Evolutionary conservation across 108 stramenopile genomes (phyloP), one percentile per base, ranked within the genome.

Genomic region (Skeletonema grethae): DNA sequence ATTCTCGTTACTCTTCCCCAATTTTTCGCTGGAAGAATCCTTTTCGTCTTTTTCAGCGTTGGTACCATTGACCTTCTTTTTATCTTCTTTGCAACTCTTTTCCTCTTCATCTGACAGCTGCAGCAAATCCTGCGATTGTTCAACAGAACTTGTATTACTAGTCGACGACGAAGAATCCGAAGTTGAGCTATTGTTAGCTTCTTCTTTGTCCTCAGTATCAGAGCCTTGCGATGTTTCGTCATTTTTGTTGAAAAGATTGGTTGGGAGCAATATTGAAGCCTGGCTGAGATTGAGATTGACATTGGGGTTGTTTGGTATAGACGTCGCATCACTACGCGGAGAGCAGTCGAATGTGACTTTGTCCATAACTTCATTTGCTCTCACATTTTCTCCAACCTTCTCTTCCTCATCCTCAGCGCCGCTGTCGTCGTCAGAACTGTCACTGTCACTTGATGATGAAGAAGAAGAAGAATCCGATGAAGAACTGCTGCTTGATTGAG

Each of bases 1-100:
- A 15, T 13, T n/a, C 3, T 43, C 41, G 5, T 43, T 10, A 43
- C 15, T 43, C 41, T 39, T 10, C 9, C 0, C 2, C 38, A 39
- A 39, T 12, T 12, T 39, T 8, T 28, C 25, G 25, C n/a, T n/a
- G 3, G 41, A 43, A n/a, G 41, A 43, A 43, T n/a, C 15, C 15
- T 43, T 3, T 10, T 71, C 77, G n/a, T 43, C 15, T 43, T 43
- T 15, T 15, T 71, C 77, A n/a, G 39, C 55, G 1, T 82, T 48
- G 5, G 59, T 46, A n/a, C 66, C 36, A 11, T 43, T 67, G n/a
- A 31, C 36, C 25, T 61, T 43, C 13, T 63, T 56, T 46, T 53
- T 41, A 2, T 75, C 68, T 22, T 56, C 20, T 7, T 60, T 25
- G 34, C 73, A 55, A 0, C 62, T 45, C 20, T 65, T 70, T 48